Evolutionary conservation across 1,284 basidiomycete species (phyloP).

Genomic region (Fistulinella cinereoalba): DNA sequence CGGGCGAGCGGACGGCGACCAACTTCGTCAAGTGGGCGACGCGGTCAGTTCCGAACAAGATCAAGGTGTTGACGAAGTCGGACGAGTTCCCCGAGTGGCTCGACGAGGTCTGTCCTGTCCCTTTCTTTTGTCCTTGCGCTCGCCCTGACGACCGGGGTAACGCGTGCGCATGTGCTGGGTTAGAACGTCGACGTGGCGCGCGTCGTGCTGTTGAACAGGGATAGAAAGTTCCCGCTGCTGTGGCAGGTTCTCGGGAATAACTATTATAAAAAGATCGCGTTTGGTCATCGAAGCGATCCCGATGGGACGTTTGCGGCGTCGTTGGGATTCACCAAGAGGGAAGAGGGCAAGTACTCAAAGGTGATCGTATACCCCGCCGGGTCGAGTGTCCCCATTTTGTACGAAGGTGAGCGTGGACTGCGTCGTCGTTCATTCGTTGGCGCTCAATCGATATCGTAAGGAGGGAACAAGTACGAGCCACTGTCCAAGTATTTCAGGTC

Average conservation of each 20-base stretch:
- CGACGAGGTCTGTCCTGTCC: conserved; percentile 45
- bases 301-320: conserved; percentile 55
- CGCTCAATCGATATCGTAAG: conserved; percentile 34
- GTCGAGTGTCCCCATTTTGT: conserved; percentile 51
- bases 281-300: conserved; percentile 69
- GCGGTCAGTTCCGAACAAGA: conserved; percentile 65
- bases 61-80: conserved; percentile 61
- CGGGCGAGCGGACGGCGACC: conserved; percentile 67
- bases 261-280: conserved; percentile 61
- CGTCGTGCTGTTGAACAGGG: conserved; percentile 72
- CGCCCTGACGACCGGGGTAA: neutral
- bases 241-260: conserved; percentile 85
- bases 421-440: neutral
- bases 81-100: conserved; percentile 63
- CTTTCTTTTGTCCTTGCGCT: no score
- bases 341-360: conserved; percentile 55
- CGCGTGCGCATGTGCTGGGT: neutral
- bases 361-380: conserved; percentile 64
- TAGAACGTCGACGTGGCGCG: conserved; percentile 59
- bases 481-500: conserved; percentile 68
- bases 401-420: conserved; percentile 49
- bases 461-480: conserved; percentile 60
- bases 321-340: conserved; percentile 53
- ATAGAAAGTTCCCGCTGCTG: conserved; percentile 75
- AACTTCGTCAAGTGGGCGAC: conserved; percentile 78